A percentile compares a stretch with the other conserved stretches of the same genome.
These are phyloP conservation scores for Pseudogymnoascus sp. DNA, from an alignment of 2,329 filamentous ascomycete genomes.

Conservation along the genomic window DNA sequence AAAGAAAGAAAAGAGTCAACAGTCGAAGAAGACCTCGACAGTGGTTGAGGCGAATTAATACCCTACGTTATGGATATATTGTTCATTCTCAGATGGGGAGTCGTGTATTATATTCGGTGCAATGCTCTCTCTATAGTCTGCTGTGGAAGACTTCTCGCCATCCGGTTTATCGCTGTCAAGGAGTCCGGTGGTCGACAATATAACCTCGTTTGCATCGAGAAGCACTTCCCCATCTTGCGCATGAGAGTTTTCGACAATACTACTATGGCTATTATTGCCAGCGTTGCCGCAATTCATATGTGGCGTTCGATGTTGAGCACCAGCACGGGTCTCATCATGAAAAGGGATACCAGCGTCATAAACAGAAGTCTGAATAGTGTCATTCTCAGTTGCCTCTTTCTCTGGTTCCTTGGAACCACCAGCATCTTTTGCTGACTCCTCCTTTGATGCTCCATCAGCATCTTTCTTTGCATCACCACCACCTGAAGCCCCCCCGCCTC, in stretches of 20 bases:
- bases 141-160: background rate
- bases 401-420: background rate
- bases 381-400: background rate
- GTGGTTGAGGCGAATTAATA: background rate
- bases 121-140: background rate
- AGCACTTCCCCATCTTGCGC: background rate
- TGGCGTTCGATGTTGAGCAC: background rate
- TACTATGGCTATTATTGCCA: background rate
- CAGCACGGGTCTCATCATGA: background rate
- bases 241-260: background rate
- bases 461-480: too few relatives aligned
- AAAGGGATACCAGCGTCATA: background rate
- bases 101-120: background rate
- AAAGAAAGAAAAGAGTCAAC: constrained; percentile 3
- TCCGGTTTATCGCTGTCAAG: background rate
- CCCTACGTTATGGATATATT: background rate
- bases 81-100: background rate
- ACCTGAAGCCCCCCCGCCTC: background rate
- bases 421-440: background rate
- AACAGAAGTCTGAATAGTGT: background rate
- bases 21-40: background rate
- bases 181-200: background rate
- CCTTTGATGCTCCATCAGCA: background rate
- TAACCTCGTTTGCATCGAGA: background rate
- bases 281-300: background rate